Conservation (phyloP, 495 filamentous ascomycete species). For the Acidomyces sp. region DNA sequence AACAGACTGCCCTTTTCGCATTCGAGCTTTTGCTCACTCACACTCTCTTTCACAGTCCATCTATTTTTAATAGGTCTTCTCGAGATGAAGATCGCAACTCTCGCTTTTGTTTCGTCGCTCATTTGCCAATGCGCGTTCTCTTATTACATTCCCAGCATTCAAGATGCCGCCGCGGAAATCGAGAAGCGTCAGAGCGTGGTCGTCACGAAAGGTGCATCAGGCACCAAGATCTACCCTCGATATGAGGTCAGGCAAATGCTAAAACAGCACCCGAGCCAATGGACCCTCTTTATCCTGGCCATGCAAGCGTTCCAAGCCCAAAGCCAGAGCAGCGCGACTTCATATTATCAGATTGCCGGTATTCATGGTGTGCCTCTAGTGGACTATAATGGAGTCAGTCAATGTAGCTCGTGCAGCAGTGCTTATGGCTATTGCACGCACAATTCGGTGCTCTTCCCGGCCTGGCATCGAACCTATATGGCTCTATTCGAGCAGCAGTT, state of each 20-base stretch:
- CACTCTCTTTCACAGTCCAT: not conserved
- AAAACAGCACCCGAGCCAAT: conserved; percentile 20
- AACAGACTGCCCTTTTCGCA: too few species aligned
- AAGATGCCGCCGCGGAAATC: conserved; percentile 7
- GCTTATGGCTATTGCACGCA: conserved; percentile 32
- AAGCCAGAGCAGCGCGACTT: conserved; percentile 18
- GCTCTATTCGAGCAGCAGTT: conserved; percentile 22
- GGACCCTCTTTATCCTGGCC: conserved; percentile 25
- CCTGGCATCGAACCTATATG: conserved; percentile 34
- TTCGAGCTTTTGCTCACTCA: not conserved
- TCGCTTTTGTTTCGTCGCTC: conserved; percentile 5
- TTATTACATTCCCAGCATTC: conserved; percentile 1
- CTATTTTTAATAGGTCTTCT: not conserved
- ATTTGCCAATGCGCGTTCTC: not conserved
- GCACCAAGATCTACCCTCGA: conserved; percentile 20
- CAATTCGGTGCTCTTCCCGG: conserved; percentile 32
- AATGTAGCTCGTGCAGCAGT: conserved; percentile 13
- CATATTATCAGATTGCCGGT: conserved; percentile 27
- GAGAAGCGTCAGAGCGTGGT: conserved; percentile 13
- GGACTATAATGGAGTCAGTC: conserved; percentile 17
- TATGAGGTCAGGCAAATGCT: conserved; percentile 23
- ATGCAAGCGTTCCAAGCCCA: conserved; percentile 21
- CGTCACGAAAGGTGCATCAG: conserved; percentile 20
- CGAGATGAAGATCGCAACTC: conserved; percentile 7
- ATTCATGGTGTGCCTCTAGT: conserved; percentile 20